A percentile compares a stretch with the other conserved stretches of the same genome.
These are phyloP conservation scores for Mycena citricolor DNA, from an alignment of 1,284 basidiomycete species.

Conservation along the genomic window DNA sequence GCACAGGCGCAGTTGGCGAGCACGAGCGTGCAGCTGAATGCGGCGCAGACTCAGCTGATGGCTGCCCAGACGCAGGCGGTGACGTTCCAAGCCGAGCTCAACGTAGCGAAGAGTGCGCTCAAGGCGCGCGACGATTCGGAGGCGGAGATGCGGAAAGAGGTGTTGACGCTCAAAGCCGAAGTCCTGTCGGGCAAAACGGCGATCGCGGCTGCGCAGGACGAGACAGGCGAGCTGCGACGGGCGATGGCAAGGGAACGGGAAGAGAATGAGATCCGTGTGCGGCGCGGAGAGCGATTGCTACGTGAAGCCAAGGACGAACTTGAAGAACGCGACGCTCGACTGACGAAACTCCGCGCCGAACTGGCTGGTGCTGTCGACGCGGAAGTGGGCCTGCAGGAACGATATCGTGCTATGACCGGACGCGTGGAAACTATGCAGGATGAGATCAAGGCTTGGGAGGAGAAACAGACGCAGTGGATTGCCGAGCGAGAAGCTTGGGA, in stretches of 20 bases:
- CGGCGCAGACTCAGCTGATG: conserved; percentile 6
- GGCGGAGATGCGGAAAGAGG: background rate
- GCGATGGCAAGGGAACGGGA: conserved; percentile 11
- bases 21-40: conserved; percentile 14
- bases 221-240: conserved; percentile 7
- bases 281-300: conserved; percentile 15
- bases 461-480: conserved; percentile 18
- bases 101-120: conserved; percentile 1
- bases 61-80: conserved; percentile 9
- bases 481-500: conserved; percentile 50
- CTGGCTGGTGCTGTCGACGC: conserved; percentile 7
- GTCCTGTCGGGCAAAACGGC: conserved; percentile 18
- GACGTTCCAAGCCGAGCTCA: conserved; percentile 9
- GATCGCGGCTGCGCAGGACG: conserved; percentile 17
- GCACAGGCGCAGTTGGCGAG: conserved; percentile 15
- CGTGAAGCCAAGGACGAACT: conserved; percentile 20
- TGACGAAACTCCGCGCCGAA: conserved; percentile 15
- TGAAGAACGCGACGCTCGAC: conserved; percentile 10
- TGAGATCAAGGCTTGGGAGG: conserved; percentile 9
- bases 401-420: conserved; percentile 7
- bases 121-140: conserved; percentile 14
- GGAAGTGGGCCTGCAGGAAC: conserved; percentile 13
- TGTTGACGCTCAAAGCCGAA: conserved; percentile 14
- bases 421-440: conserved; percentile 4
- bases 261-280: conserved; percentile 17